Conservation (phyloP, 2,329 filamentous ascomycete species). For the Xylariales sp. region DNA sequence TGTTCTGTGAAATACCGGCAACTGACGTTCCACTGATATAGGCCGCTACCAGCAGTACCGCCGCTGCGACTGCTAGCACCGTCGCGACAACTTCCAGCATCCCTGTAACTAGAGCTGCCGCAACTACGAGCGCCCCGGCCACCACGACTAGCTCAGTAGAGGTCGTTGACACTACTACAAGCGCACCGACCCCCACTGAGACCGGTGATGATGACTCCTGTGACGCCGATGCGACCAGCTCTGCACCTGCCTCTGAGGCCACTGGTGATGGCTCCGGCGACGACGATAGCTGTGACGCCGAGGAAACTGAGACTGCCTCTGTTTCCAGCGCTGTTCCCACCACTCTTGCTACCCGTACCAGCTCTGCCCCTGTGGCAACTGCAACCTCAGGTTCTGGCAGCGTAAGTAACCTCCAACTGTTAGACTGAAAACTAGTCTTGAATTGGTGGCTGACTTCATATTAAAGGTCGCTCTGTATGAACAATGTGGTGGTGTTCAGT, state of each 20-base stretch:
- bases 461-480: constrained; percentile 9
- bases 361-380: constrained; percentile 1
- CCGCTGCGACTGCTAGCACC: not conserved
- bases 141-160: not conserved
- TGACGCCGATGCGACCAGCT: constrained; percentile 16
- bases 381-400: constrained; percentile 2
- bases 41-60: too few species aligned
- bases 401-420: too few species aligned
- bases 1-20: not conserved
- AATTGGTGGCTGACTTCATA: too few species aligned
- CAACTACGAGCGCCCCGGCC: not conserved
- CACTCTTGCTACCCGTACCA: constrained; percentile 10
- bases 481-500: constrained; percentile 10
- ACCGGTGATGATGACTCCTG: constrained; percentile 5
- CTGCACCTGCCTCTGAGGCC: constrained; percentile 12
- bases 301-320: not conserved
- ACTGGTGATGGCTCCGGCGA: constrained; percentile 2
- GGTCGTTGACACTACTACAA: not conserved
- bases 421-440: too few species aligned
- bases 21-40: too few species aligned
- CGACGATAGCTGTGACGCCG: constrained; percentile 1
- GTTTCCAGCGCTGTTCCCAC: constrained; percentile 9
- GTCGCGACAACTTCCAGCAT: constrained; percentile 1
- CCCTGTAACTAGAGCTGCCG: not conserved
- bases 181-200: not conserved